Evolutionary conservation across 257 asterid species (phyloP).

Genomic region (Plectranthus barbatus): DNA sequence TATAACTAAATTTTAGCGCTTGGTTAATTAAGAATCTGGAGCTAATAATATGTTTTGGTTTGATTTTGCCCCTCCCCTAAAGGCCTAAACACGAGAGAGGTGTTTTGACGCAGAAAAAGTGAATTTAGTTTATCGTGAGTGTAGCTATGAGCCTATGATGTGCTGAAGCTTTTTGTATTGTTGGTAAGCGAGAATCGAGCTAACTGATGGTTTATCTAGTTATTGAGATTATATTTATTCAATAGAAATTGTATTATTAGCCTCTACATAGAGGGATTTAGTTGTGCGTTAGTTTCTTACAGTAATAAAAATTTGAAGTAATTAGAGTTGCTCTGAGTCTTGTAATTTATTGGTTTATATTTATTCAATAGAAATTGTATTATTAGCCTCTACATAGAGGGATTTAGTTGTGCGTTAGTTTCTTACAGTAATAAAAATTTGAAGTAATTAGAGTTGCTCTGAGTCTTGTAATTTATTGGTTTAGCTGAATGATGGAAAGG

Average conservation of each 20-base stretch:
- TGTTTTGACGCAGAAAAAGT: no score
- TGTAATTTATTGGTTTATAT: background rate
- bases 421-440: background rate
- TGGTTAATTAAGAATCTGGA: background rate
- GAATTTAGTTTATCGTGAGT: background rate
- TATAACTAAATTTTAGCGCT: background rate
- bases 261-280: background rate
- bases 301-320: background rate
- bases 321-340: background rate
- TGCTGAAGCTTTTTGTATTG: background rate
- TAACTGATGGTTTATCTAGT: background rate
- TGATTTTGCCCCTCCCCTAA: no score
- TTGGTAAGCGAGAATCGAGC: background rate
- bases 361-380: background rate
- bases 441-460: background rate
- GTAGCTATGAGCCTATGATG: background rate
- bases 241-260: background rate
- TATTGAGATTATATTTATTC: background rate
- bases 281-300: background rate
- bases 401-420: background rate
- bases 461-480: background rate
- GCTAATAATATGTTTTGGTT: background rate
- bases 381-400: background rate
- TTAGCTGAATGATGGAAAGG: no score
- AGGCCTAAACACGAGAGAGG: no score